Percentiles rank a stretch among this genome's conserved stretches.
Conservation (phyloP, 2,329 filamentous ascomycete species). For the Gyromitra esculenta region DNA sequence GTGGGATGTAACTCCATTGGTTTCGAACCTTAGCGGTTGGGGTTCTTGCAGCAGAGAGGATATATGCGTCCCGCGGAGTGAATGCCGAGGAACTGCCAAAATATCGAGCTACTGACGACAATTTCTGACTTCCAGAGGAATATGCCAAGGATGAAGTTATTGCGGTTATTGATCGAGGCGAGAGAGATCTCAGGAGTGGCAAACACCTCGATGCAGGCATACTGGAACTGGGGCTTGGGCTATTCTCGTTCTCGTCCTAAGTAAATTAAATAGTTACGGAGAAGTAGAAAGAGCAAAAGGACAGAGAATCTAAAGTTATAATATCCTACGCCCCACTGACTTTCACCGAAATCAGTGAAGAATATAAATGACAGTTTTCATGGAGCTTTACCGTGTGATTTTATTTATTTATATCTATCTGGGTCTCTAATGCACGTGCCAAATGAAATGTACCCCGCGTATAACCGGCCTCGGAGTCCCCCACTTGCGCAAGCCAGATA, state of each 20-base stretch:
- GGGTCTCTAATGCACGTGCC: conserved; percentile 16
- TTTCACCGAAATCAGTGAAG: too few relatives aligned
- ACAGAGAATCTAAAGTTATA: too few relatives aligned
- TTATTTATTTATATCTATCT: background rate
- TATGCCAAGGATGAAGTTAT: conserved; percentile 5
- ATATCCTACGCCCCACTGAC: too few relatives aligned
- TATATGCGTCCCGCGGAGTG: conserved; percentile 89
- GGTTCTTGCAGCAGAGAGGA: conserved; percentile 87
- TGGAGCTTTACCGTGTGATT: too few relatives aligned
- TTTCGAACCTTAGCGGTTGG: conserved; percentile 81
- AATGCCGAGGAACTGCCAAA: conserved; percentile 65
- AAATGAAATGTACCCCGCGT: conserved; percentile 23
- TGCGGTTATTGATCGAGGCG: conserved; percentile 19
- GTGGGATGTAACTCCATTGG: background rate
- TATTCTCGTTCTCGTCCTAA: too few relatives aligned
- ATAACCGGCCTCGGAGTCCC: conserved; percentile 35
- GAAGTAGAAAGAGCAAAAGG: too few relatives aligned
- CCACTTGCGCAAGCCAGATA: background rate
- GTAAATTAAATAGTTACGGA: too few relatives aligned
- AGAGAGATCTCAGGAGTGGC: conserved; percentile 14
- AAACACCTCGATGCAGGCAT: conserved; percentile 30
- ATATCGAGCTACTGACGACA: conserved; percentile 59
- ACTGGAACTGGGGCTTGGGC: background rate
- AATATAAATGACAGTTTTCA: too few relatives aligned
- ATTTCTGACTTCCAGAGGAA: conserved; percentile 5